Evolutionary conservation across 371 early-diverging fungal genomes (phyloP).

Genomic region (Mucor velutinosus): DNA sequence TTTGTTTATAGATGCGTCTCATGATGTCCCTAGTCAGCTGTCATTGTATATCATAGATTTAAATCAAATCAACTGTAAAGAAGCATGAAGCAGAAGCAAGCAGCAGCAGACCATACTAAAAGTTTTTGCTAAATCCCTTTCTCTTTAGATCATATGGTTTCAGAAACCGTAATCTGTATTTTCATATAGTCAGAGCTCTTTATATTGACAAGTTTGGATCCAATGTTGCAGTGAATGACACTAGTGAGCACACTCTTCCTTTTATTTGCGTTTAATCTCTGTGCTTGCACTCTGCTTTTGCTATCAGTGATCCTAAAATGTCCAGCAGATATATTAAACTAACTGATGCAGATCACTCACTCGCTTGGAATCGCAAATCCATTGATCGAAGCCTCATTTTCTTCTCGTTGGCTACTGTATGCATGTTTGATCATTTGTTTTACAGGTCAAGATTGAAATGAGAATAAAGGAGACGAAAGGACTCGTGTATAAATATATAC

Average conservation of each 20-base stretch:
- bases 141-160: conserved; percentile 4
- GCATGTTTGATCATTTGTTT: background rate
- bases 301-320: background rate
- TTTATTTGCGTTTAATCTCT: background rate
- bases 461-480: background rate
- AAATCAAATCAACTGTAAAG: conserved; percentile 3
- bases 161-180: background rate
- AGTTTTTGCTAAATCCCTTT: conserved; percentile 6
- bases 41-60: conserved; percentile 10
- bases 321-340: background rate
- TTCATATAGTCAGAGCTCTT: background rate
- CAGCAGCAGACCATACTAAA: conserved; percentile 28
- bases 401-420: background rate
- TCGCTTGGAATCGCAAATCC: background rate
- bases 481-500: background rate
- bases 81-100: conserved; percentile 11
- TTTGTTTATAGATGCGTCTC: conserved; percentile 1
- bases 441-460: background rate
- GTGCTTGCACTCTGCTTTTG: too few relatives aligned
- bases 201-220: background rate
- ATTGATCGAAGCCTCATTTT: background rate
- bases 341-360: background rate
- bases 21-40: conserved; percentile 10
- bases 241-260: background rate
- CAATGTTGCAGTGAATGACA: background rate